phyloP scores from a whole-genome alignment of 306 rosid species.

The Astragalus glycyphyllos region DNA sequence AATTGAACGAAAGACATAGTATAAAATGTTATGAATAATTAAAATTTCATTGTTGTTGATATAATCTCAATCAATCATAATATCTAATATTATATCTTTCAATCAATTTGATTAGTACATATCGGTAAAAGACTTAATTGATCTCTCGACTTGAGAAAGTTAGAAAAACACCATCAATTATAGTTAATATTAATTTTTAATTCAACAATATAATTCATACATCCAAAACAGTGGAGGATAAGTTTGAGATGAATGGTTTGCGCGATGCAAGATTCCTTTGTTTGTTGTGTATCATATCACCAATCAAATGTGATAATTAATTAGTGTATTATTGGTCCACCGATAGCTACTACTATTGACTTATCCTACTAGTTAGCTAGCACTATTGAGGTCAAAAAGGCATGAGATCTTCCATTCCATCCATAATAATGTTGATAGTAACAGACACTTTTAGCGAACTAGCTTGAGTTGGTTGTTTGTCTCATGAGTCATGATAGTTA shows the following conservation, averaged over 20 bases:
- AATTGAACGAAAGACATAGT: too few species aligned
- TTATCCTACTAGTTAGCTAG: background rate
- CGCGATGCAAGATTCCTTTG: slow-evolving; percentile 37
- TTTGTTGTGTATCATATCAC: too few species aligned
- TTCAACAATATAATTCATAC: background rate
- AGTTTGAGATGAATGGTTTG: background rate
- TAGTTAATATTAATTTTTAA: too few species aligned
- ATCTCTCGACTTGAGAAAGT: too few species aligned
- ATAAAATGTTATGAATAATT: too few species aligned
- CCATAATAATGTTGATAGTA: background rate
- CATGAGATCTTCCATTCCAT: background rate
- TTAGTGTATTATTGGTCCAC: slow-evolving; percentile 35
- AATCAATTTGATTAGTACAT: too few species aligned
- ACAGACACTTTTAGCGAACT: background rate
- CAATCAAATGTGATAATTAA: background rate
- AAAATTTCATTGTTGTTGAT: too few species aligned
- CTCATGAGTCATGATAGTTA: too few species aligned
- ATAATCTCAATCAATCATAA: too few species aligned
- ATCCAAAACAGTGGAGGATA: slow-evolving; percentile 15
- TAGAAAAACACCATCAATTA: too few species aligned
- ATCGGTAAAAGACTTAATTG: too few species aligned
- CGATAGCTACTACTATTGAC: background rate
- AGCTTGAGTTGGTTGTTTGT: background rate
- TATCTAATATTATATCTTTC: too few species aligned
- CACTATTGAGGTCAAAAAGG: background rate